Evolutionary conservation across 2,329 filamentous ascomycete genomes (phyloP).

Genomic region (Colletotrichum gigasporum): DNA sequence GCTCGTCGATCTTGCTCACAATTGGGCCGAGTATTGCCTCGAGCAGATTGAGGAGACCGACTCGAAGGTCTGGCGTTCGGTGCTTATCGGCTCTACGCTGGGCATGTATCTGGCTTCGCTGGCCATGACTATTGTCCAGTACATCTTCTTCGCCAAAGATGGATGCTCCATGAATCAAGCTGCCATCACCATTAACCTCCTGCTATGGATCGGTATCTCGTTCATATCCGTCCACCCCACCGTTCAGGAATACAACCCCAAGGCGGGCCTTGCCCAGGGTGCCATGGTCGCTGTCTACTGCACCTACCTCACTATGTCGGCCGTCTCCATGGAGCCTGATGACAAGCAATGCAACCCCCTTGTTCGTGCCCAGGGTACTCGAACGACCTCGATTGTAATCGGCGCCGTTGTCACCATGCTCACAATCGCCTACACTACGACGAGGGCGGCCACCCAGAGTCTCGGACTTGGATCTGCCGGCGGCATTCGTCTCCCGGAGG

Average conservation of each 20-base stretch:
- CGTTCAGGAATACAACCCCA: constrained; percentile 91
- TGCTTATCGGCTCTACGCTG: constrained; percentile 91
- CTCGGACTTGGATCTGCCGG: constrained; percentile 72
- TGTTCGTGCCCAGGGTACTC: constrained; percentile 83
- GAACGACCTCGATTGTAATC: constrained; percentile 89
- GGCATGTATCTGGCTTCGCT: constrained; percentile 93
- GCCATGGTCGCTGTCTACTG: constrained; percentile 98
- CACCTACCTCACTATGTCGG: constrained; percentile 98
- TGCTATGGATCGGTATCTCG: constrained; percentile 84
- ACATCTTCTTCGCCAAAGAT: constrained; percentile 88
- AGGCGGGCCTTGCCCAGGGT: constrained; percentile 94
- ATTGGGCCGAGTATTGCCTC: constrained; percentile 96
- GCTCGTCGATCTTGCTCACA: constrained; percentile 93
- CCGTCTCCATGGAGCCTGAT: constrained; percentile 98
- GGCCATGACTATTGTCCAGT: constrained; percentile 96
- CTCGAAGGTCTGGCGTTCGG: constrained; percentile 82
- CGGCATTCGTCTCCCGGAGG: constrained; percentile 70
- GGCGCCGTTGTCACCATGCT: constrained; percentile 96
- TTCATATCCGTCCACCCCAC: constrained; percentile 88
- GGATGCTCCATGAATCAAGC: constrained; percentile 96
- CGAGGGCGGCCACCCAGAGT: constrained; percentile 91
- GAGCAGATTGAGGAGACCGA: constrained; percentile 92
- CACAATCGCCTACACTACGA: constrained; percentile 97
- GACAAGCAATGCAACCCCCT: constrained; percentile 94
- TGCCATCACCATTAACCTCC: constrained; percentile 91